A percentile compares a stretch with the other conserved stretches of the same genome.
Evolutionary conservation across 2,329 filamentous ascomycete genomes (phyloP).

Genomic region (Knoxdaviesia capensis): DNA sequence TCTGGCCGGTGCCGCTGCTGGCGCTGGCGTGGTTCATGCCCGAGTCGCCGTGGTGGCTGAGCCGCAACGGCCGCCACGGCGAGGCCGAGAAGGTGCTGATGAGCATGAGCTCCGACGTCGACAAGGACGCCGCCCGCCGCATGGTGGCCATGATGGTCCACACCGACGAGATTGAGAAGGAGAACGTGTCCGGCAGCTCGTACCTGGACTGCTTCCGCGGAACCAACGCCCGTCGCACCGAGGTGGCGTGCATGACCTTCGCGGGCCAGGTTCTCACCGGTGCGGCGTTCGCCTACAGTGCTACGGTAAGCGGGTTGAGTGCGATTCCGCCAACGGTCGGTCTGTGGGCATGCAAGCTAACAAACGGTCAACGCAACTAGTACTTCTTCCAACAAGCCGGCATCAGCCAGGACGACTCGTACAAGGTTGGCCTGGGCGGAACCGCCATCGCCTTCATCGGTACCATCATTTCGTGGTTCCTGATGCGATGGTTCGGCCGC

Average conservation of each 20-base stretch:
- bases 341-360: no score
- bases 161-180: slow-evolving; percentile 24
- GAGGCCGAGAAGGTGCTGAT: slow-evolving; percentile 8
- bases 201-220: slow-evolving; percentile 27
- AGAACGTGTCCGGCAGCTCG: slow-evolving; percentile 15
- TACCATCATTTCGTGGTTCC: slow-evolving; percentile 21
- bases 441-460: slow-evolving; percentile 22
- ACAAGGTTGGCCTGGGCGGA: slow-evolving; percentile 20
- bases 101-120: slow-evolving; percentile 10
- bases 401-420: slow-evolving; percentile 15
- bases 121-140: slow-evolving; percentile 12
- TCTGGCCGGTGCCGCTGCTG: slow-evolving; percentile 12
- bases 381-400: slow-evolving; percentile 27
- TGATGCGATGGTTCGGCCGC: slow-evolving; percentile 20
- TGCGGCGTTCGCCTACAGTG: slow-evolving; percentile 18
- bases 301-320: no score
- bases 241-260: slow-evolving; percentile 20
- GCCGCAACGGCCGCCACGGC: neutral
- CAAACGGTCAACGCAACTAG: no score
- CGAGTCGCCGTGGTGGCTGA: slow-evolving; percentile 15
- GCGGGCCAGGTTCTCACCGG: slow-evolving; percentile 21
- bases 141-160: slow-evolving; percentile 19
- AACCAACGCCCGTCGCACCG: slow-evolving; percentile 22
- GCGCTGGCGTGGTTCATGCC: slow-evolving; percentile 10
- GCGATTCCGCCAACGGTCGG: no score